phyloP scores from a whole-genome alignment of 2,329 filamentous ascomycete species.

The Volutella citrinella region DNA sequence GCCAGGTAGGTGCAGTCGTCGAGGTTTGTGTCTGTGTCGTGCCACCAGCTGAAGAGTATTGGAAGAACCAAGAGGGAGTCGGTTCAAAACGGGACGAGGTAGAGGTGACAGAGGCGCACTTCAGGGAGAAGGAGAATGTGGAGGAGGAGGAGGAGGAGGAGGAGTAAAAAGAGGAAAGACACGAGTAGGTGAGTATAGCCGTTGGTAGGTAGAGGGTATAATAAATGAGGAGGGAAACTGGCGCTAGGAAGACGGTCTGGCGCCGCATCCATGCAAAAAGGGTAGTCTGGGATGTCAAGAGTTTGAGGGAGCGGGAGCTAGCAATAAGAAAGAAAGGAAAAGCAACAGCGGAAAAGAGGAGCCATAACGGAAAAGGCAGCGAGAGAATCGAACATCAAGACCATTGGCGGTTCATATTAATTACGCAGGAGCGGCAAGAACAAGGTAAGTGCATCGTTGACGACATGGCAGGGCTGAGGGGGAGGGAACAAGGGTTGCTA shows the following conservation, averaged over 20 bases:
- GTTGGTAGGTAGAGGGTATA: neutral
- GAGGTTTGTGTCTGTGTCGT: too few species aligned
- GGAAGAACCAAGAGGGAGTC: too few species aligned
- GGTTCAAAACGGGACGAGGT: too few species aligned
- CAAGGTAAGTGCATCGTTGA: too few species aligned
- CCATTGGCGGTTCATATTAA: too few species aligned
- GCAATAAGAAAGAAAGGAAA: slow-evolving; percentile 1
- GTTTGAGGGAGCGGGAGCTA: neutral
- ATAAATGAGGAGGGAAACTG: slow-evolving; percentile 11
- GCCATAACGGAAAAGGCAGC: slow-evolving; percentile 4
- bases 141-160: slow-evolving; percentile 1
- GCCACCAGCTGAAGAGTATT: too few species aligned
- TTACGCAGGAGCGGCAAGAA: too few species aligned
- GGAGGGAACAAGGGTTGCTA: too few species aligned
- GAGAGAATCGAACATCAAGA: too few species aligned
- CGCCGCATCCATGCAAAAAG: neutral
- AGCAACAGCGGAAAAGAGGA: neutral
- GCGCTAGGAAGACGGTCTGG: neutral
- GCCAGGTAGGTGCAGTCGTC: too few species aligned
- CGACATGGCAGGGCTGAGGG: too few species aligned
- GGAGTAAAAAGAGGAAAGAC: neutral
- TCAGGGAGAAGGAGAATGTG: slow-evolving; percentile 2
- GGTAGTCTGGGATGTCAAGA: neutral
- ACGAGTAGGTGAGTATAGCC: slow-evolving; percentile 1
- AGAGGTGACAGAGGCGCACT: too few species aligned